Evolutionary conservation across 108 stramenopile species (phyloP).

Genomic region (Bacterosira constricta): DNA sequence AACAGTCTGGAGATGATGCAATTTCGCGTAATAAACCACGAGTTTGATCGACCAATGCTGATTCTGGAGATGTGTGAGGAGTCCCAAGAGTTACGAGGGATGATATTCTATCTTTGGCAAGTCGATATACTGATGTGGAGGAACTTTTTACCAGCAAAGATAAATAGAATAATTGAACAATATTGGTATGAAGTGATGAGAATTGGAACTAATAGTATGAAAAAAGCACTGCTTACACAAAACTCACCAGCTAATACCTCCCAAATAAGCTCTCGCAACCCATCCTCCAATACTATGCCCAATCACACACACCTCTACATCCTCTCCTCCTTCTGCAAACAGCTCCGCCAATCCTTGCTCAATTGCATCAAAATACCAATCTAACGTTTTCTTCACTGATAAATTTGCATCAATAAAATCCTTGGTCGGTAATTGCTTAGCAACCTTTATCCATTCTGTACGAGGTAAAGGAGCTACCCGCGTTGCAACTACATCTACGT

Average conservation of each 20-base stretch:
- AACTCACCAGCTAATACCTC: constrained; percentile 60
- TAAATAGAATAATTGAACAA: too few relatives aligned
- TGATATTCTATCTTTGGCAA: constrained; percentile 43
- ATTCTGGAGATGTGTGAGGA: constrained; percentile 66
- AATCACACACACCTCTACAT: constrained; percentile 61
- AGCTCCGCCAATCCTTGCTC: constrained; percentile 64
- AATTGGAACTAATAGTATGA: too few relatives aligned
- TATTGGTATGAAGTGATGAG: neutral
- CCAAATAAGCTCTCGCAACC: constrained; percentile 78
- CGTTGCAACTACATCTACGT: constrained; percentile 46
- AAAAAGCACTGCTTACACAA: neutral
- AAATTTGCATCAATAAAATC: constrained; percentile 67
- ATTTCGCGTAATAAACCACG: constrained; percentile 73
- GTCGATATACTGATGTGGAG: constrained; percentile 53
- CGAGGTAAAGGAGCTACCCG: constrained; percentile 67
- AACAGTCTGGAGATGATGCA: constrained; percentile 47
- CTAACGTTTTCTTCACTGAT: constrained; percentile 57
- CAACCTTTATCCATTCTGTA: constrained; percentile 87
- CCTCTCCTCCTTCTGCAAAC: constrained; percentile 58
- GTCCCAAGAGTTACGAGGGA: constrained; percentile 78
- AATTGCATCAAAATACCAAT: constrained; percentile 83
- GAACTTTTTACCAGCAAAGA: too few relatives aligned
- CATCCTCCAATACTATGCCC: constrained; percentile 84
- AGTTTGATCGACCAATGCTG: constrained; percentile 78
- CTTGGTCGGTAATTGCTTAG: constrained; percentile 64